Conservation (phyloP, 192 early-diverging fungal genomes). For the Coemansia sp. region DNA sequence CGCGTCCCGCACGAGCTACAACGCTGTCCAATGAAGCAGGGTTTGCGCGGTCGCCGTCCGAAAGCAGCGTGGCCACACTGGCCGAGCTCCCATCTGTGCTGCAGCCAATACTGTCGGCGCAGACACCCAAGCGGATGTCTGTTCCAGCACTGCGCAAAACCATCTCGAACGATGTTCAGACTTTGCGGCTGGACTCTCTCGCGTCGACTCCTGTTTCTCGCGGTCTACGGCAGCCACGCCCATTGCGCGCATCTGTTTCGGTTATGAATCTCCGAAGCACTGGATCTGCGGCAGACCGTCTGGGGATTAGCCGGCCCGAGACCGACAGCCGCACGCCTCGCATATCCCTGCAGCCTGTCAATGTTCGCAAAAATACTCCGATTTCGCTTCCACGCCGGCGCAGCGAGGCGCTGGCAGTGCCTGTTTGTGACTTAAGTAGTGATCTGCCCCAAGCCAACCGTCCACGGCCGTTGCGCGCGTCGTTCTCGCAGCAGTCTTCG, state of each 20-base stretch:
- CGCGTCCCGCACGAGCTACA: not conserved
- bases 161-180: not conserved
- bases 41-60: constrained; percentile 21
- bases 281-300: not conserved
- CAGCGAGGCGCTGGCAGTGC: not conserved
- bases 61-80: constrained; percentile 28
- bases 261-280: constrained; percentile 2
- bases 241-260: not conserved
- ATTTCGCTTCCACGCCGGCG: not conserved
- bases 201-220: not conserved
- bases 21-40: not conserved
- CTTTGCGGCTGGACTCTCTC: not conserved
- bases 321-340: not conserved
- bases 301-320: not conserved
- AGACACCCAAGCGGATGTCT: not conserved
- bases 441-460: not conserved
- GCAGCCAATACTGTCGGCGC: not conserved
- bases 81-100: constrained; percentile 6
- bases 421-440: not conserved
- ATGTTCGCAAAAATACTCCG: not conserved
- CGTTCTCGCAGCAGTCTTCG: not conserved
- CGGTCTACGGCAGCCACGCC: constrained; percentile 1
- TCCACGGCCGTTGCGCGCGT: not conserved
- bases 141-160: not conserved
- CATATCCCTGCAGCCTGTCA: not conserved